Percentiles rank a stretch among this genome's conserved stretches.
phyloP scores from a whole-genome alignment of 2,329 filamentous ascomycete genomes.

The Pseudogymnoascus sp. region DNA sequence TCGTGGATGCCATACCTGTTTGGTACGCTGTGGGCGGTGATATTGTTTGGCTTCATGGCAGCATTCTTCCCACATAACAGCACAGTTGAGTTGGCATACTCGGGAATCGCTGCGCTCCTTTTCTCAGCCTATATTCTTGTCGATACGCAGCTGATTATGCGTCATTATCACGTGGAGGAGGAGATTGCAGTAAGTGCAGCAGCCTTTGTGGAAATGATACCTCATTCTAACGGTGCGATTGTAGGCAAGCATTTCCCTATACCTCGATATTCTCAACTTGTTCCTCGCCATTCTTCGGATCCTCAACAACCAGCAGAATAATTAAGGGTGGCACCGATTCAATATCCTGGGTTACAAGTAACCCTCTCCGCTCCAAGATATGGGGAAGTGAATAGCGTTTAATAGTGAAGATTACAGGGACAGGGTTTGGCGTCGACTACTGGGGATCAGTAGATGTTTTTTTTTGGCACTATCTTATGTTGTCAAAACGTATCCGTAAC shows the following conservation, averaged over 20 bases:
- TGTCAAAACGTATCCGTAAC: neutral
- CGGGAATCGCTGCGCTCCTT: slow-evolving; percentile 71
- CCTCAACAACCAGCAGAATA: slow-evolving; percentile 90
- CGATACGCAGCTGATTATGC: slow-evolving; percentile 91
- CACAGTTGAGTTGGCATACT: slow-evolving; percentile 79
- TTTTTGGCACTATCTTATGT: neutral
- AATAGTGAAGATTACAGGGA: neutral
- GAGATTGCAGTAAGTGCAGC: slow-evolving; percentile 60
- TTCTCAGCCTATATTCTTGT: slow-evolving; percentile 95
- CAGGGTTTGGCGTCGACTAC: neutral
- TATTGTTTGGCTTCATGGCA: slow-evolving; percentile 89
- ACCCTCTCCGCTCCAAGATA: neutral
- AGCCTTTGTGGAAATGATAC: neutral
- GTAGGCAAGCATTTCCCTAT: slow-evolving; percentile 77
- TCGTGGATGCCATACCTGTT: slow-evolving; percentile 95
- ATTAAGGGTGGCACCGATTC: slow-evolving; percentile 44
- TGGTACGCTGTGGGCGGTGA: slow-evolving; percentile 78
- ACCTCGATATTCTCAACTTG: slow-evolving; percentile 93
- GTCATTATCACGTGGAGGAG: slow-evolving; percentile 95
- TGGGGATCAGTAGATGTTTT: neutral
- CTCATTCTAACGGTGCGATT: neutral
- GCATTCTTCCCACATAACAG: slow-evolving; percentile 80
- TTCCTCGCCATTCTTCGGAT: slow-evolving; percentile 95
- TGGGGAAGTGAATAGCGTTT: neutral
- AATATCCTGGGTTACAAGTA: neutral